phyloP scores from a whole-genome alignment of 2,329 filamentous ascomycete species.

The Colletotrichum sansevieriae region DNA sequence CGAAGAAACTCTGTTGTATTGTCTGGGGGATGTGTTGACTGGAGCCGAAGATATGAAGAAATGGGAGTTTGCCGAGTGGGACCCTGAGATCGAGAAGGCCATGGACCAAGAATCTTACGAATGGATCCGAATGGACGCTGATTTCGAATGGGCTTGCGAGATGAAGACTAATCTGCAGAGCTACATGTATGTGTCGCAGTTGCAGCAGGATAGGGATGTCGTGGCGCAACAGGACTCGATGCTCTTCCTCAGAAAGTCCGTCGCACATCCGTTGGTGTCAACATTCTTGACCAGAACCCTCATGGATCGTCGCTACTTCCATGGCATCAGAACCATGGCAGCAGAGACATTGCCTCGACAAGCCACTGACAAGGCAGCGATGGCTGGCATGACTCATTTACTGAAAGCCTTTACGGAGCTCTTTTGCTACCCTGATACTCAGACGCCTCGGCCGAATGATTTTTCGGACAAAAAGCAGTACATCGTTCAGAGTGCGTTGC shows the following conservation, averaged over 20 bases:
- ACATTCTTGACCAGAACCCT: slow-evolving; percentile 91
- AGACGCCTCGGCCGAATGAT: slow-evolving; percentile 89
- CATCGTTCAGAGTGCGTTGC: slow-evolving; percentile 85
- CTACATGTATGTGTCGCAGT: slow-evolving; percentile 98
- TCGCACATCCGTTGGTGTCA: slow-evolving; percentile 84
- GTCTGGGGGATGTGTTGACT: slow-evolving; percentile 90
- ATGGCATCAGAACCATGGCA: slow-evolving; percentile 90
- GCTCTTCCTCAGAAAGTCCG: slow-evolving; percentile 76
- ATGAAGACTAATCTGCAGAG: slow-evolving; percentile 86
- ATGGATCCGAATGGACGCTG: slow-evolving; percentile 97
- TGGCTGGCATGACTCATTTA: slow-evolving; percentile 86
- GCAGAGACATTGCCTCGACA: slow-evolving; percentile 83
- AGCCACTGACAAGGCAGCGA: slow-evolving; percentile 76
- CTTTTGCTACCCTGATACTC: slow-evolving; percentile 84
- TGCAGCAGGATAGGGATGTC: slow-evolving; percentile 97
- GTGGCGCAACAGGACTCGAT: slow-evolving; percentile 87
- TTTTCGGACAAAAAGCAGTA: slow-evolving; percentile 91
- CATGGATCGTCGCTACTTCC: slow-evolving; percentile 92
- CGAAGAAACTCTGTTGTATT: slow-evolving; percentile 89
- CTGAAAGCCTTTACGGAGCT: slow-evolving; percentile 88
- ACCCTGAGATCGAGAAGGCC: slow-evolving; percentile 84
- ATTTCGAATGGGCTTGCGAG: slow-evolving; percentile 97
- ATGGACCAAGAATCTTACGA: slow-evolving; percentile 99
- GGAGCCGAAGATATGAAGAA: slow-evolving; percentile 82
- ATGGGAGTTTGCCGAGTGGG: slow-evolving; percentile 92